Evolutionary conservation across 2,329 filamentous ascomycete species (phyloP).

Genomic region (Fusarium pseudograminearum): DNA sequence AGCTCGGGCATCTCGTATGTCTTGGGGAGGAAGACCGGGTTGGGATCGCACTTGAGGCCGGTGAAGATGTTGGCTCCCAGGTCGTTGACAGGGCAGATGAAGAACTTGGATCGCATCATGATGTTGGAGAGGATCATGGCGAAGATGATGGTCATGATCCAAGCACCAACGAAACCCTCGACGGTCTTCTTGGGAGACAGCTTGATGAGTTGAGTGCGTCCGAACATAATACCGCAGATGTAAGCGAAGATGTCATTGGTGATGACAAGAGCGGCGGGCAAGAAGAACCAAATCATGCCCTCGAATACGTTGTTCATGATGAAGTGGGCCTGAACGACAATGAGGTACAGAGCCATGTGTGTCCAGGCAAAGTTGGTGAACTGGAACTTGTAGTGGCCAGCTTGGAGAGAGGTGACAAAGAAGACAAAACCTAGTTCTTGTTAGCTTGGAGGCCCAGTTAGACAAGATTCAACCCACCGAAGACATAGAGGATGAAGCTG

Average conservation of each 20-base stretch:
- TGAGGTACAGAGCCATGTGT: conserved; percentile 98
- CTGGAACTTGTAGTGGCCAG: conserved; percentile 97
- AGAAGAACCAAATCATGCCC: conserved; percentile 99
- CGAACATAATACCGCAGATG: conserved; percentile 96
- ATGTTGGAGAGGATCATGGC: conserved; percentile 85
- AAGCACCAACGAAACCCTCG: conserved; percentile 95
- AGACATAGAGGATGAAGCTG: conserved; percentile 97
- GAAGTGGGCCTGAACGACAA: conserved; percentile 97
- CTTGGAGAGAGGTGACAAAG: conserved; percentile 94
- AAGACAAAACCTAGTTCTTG: conserved; percentile 85
- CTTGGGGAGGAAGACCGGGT: conserved; percentile 88
- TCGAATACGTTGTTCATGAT: conserved; percentile 99
- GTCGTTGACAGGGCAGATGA: conserved; percentile 97
- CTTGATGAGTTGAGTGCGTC: conserved; percentile 96
- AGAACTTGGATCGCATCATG: conserved; percentile 92
- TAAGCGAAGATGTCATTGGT: conserved; percentile 99
- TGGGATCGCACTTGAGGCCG: conserved; percentile 88
- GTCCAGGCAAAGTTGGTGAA: conserved; percentile 99
- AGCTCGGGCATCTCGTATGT: conserved; percentile 79
- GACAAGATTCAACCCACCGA: conserved; percentile 70
- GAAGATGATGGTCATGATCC: conserved; percentile 93
- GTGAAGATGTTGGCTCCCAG: conserved; percentile 94
- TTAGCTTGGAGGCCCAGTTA: conserved; percentile 24
- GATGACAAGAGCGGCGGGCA: conserved; percentile 93
- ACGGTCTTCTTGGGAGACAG: conserved; percentile 99